Evolutionary conservation across 768 basidiomycete genomes (phyloP).

Genomic region (Sporobolomyces phaffii): DNA sequence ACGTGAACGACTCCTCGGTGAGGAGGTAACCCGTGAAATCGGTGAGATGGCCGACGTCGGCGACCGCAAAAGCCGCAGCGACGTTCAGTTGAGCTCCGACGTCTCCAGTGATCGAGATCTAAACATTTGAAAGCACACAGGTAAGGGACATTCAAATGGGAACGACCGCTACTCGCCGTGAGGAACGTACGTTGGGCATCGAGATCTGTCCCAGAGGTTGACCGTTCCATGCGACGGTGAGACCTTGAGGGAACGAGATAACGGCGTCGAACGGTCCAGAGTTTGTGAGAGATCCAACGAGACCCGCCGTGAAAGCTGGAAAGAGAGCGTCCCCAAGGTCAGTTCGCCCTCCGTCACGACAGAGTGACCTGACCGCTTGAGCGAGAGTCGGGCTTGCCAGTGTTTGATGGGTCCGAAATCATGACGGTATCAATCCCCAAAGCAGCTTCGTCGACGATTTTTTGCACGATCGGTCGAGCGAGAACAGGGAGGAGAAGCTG

Average conservation of each 20-base stretch:
- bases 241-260: constrained; percentile 61
- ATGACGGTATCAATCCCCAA: constrained; percentile 60
- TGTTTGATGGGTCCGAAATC: constrained; percentile 53
- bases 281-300: constrained; percentile 62
- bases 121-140: no score
- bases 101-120: constrained; percentile 47
- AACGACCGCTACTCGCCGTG: background rate
- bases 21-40: constrained; percentile 53
- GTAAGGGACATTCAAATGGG: no score
- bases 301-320: constrained; percentile 56
- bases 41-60: constrained; percentile 56
- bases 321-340: no score
- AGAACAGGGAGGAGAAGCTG: constrained; percentile 60
- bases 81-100: constrained; percentile 59
- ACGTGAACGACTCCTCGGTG: constrained; percentile 61
- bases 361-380: background rate
- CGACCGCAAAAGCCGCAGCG: constrained; percentile 57
- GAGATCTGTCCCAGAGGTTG: constrained; percentile 57
- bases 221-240: constrained; percentile 60
- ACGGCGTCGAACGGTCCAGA: constrained; percentile 68
- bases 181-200: constrained; percentile 59
- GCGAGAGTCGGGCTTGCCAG: background rate
- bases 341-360: no score
- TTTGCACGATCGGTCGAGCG: constrained; percentile 68
- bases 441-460: constrained; percentile 57